Percentiles rank a stretch among this genome's conserved stretches.
Evolutionary conservation across 768 basidiomycete genomes (phyloP).

Genomic region (Russula emetica): DNA sequence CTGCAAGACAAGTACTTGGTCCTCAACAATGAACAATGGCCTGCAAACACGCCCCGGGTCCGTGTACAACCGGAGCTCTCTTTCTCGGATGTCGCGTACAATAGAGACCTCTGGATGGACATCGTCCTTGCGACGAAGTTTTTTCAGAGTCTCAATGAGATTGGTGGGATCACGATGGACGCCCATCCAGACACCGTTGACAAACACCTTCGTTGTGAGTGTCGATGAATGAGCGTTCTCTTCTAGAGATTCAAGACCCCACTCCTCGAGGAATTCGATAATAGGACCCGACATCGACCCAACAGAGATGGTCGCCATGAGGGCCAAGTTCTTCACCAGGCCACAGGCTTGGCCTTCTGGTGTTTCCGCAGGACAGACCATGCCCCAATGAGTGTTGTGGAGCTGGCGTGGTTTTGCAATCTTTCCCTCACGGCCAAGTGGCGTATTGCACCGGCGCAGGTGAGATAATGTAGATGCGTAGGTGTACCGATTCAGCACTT

Average conservation of each 20-base stretch:
- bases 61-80: constrained; percentile 90
- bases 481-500: constrained; percentile 97
- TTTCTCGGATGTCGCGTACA: constrained; percentile 95
- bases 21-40: constrained; percentile 93
- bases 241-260: constrained; percentile 93
- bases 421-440: constrained; percentile 96
- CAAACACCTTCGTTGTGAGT: constrained; percentile 92
- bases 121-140: constrained; percentile 88
- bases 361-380: constrained; percentile 99
- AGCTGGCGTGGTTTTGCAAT: constrained; percentile 98
- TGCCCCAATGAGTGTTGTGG: constrained; percentile 99
- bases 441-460: constrained; percentile 96
- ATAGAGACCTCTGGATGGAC: constrained; percentile 96
- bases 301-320: constrained; percentile 98
- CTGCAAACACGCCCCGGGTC: constrained; percentile 97
- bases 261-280: constrained; percentile 97
- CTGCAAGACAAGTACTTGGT: constrained; percentile 77
- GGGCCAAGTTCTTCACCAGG: constrained; percentile 95
- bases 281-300: constrained; percentile 94
- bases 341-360: constrained; percentile 99
- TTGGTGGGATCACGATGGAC: constrained; percentile 93
- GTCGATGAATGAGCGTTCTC: constrained; percentile 84
- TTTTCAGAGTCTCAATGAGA: constrained; percentile 89
- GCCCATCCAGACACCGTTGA: constrained; percentile 99
- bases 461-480: constrained; percentile 98